Conservation (phyloP, 345 rosid species). For the Ricinus communis region DNA sequence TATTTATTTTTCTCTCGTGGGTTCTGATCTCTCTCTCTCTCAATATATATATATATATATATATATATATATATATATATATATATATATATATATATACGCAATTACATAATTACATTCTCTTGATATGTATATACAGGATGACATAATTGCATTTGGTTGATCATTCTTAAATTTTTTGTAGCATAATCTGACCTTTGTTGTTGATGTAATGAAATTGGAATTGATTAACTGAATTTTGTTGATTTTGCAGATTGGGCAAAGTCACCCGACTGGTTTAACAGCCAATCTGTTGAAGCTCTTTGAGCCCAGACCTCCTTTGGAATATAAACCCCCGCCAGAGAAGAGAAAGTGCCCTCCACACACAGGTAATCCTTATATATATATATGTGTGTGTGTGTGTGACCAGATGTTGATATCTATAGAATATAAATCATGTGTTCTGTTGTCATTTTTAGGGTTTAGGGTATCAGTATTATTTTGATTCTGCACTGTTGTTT, state of each 20-base stretch:
- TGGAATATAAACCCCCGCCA: conserved; percentile 81
- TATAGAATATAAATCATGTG: too few relatives aligned
- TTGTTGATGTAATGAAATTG: background rate
- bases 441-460: too few relatives aligned
- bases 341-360: conserved; percentile 90
- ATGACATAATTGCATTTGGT: too few relatives aligned
- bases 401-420: too few relatives aligned
- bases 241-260: conserved; percentile 73
- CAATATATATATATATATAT: too few relatives aligned
- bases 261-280: conserved; percentile 93
- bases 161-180: background rate
- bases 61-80: too few relatives aligned
- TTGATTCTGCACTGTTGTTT: background rate
- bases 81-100: too few relatives aligned
- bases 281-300: conserved; percentile 85
- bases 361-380: conserved; percentile 48
- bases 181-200: too few relatives aligned
- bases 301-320: conserved; percentile 87
- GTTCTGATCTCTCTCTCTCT: too few relatives aligned
- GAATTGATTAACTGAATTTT: conserved; percentile 8
- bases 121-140: too few relatives aligned
- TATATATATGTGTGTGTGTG: background rate
- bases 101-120: too few relatives aligned
- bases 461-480: background rate
- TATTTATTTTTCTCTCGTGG: too few relatives aligned